Conservation (phyloP, 331 rosid genomes). For the Rosa hybrid region DNA sequence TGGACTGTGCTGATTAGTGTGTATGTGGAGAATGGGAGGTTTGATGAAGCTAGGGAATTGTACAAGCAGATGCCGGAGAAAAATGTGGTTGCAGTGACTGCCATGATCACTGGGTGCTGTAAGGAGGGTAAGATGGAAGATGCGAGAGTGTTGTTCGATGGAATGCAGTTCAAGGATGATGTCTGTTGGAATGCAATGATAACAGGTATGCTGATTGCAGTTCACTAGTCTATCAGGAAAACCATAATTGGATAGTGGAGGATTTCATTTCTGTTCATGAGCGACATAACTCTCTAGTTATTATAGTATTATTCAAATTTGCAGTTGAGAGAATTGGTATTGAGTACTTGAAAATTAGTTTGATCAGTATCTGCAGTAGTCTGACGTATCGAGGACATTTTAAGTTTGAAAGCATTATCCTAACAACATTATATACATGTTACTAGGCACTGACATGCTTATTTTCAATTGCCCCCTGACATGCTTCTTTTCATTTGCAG, state of each 20-base stretch:
- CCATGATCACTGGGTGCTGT: constrained; percentile 55
- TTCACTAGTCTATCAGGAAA: background rate
- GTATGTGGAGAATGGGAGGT: constrained; percentile 44
- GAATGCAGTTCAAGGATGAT: constrained; percentile 36
- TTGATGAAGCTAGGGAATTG: constrained; percentile 49
- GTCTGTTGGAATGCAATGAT: constrained; percentile 61
- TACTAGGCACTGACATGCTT: too few relatives aligned
- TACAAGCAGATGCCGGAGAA: constrained; percentile 47
- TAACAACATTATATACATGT: background rate
- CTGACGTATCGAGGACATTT: background rate
- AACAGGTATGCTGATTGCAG: constrained; percentile 31
- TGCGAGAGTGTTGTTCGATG: constrained; percentile 47
- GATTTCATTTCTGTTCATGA: background rate
- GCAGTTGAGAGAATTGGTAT: too few relatives aligned
- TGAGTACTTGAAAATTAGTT: too few relatives aligned
- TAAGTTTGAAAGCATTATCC: background rate
- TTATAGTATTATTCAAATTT: too few relatives aligned
- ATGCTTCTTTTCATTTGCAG: constrained; percentile 27
- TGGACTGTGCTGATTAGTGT: constrained; percentile 60
- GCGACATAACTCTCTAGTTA: too few relatives aligned
- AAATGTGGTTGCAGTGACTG: constrained; percentile 38
- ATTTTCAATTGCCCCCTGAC: too few relatives aligned
- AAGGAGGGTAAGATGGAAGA: constrained; percentile 49
- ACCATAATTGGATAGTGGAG: background rate
- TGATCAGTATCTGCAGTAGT: too few relatives aligned